Evolutionary conservation across 352 stramenopile species (phyloP).

Genomic region (Phytophthora crassamura): DNA sequence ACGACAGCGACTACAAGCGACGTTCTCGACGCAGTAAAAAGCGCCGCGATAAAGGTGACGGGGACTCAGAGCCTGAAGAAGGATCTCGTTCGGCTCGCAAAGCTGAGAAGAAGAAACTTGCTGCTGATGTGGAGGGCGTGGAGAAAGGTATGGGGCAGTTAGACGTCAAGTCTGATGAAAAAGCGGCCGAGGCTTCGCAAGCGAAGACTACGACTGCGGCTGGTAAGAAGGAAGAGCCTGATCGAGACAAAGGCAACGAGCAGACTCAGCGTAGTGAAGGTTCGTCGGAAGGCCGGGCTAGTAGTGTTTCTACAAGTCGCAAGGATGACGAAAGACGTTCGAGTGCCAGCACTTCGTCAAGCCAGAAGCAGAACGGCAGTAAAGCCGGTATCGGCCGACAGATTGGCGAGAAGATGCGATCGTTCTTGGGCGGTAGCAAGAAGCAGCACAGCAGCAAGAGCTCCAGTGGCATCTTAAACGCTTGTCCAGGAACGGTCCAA

Average conservation of each 20-base stretch:
- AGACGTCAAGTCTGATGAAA: conserved; percentile 42
- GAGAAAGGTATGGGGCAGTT: conserved; percentile 51
- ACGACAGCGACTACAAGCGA: conserved; percentile 62
- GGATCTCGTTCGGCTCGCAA: conserved; percentile 37
- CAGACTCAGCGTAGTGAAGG: conserved; percentile 34
- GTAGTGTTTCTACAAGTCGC: conserved; percentile 30
- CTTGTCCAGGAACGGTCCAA: conserved; percentile 77
- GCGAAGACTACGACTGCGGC: conserved; percentile 13
- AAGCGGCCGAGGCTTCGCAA: conserved; percentile 6
- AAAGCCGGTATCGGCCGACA: conserved; percentile 69
- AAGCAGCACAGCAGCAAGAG: conserved; percentile 69
- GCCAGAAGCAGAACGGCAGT: conserved; percentile 37
- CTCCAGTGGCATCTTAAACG: conserved; percentile 83
- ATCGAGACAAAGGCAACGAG: conserved; percentile 24
- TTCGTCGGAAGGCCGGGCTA: conserved; percentile 32
- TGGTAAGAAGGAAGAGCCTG: conserved; percentile 27
- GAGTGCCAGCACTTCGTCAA: conserved; percentile 37
- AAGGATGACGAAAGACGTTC: conserved; percentile 68
- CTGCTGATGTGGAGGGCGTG: conserved; percentile 19
- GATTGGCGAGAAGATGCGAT: conserved; percentile 86
- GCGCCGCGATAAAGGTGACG: conserved; percentile 45
- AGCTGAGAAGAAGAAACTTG: conserved; percentile 38
- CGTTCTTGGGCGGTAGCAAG: conserved; percentile 73
- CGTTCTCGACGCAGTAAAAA: conserved; percentile 47
- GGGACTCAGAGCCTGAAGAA: conserved; percentile 41